Base-by-base conservation (phyloP, 2,329 filamentous ascomycete species). In the Fusarium verticillioides region DNA sequence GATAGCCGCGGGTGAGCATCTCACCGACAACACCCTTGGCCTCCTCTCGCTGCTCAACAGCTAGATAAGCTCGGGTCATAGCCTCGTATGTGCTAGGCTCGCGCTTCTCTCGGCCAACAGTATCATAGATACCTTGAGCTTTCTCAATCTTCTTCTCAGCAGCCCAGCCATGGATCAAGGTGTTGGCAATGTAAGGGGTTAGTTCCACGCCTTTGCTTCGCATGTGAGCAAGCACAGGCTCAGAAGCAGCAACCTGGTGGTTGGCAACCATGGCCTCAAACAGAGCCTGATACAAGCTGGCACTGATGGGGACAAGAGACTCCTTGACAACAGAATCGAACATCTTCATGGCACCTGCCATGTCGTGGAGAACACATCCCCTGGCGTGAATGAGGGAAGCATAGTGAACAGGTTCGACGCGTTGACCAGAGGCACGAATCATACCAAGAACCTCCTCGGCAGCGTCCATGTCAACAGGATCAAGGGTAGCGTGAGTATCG, bases 31-130 rank as follows among this genome's bases (percentile, higher is more conserved):
- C 92, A 16, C 80, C 84, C 84, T 94, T 91, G 43, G 96, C 96
- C 65, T 89, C 87, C 54, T 91, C 88, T 39, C 94, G 91, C 80
- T 97, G 91, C 80, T 97, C 94, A 7, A 93, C 92, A 16, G 94
- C 91, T 61, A 99, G 89, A 83, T 92, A 98, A 2, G 96, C 96
- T 50, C 96, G 90, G 9, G 95, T 97, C 96, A 99, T 99, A 44
- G 96, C 95, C 84, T 99, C 96, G 82, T 99, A 99, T 9, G 96
- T 99, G 86, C 95, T 98, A 7, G 96, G 96, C 85, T 99, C 96
- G 64, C 96, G 92, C 84, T 92, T 95, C 61, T 91, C 89, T 34
- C 90, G 88, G 13, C 91, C 89, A 7, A 99, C 91, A n/a, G 89
- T 87, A 66, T 93, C 88, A 80, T 97, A 99, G 70, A 98, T 91